A percentile compares a stretch with the other conserved stretches of the same genome.
Conservation (phyloP, 495 filamentous ascomycete species). For the Physcia stellaris region DNA sequence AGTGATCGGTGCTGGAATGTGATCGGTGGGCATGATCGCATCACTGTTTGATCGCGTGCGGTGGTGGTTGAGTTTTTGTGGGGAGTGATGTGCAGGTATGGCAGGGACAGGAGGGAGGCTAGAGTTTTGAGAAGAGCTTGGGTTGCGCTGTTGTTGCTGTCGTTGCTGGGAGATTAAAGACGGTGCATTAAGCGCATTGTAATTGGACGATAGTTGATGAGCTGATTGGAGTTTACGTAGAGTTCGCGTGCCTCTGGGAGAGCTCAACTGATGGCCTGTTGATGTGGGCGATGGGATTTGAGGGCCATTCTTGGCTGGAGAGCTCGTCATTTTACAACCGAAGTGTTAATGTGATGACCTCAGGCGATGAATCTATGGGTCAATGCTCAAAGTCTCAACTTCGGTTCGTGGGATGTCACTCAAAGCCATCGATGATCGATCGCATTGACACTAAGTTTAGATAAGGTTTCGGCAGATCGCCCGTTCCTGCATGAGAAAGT, state of each 20-base stretch:
- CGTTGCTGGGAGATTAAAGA: conserved; percentile 42
- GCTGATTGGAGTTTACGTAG: conserved; percentile 41
- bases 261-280: conserved; percentile 10
- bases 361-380: too few relatives aligned
- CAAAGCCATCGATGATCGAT: too few relatives aligned
- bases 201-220: conserved; percentile 31
- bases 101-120: conserved; percentile 12
- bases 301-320: conserved; percentile 9
- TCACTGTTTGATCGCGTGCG: conserved; percentile 65
- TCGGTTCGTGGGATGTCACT: too few relatives aligned
- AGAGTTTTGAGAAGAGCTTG: conserved; percentile 12
- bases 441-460: too few relatives aligned
- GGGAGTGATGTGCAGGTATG: conserved; percentile 23
- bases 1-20: conserved; percentile 23
- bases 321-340: conserved; percentile 15
- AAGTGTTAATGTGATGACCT: too few relatives aligned
- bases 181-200: conserved; percentile 16
- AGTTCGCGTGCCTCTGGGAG: conserved; percentile 33
- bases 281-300: conserved; percentile 8
- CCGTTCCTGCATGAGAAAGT: too few relatives aligned
- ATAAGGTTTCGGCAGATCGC: too few relatives aligned
- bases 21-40: conserved; percentile 33
- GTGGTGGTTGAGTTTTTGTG: too few relatives aligned
- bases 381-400: too few relatives aligned
- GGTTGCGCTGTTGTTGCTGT: conserved; percentile 21